These are phyloP conservation scores for Myxozyma monticola DNA, from an alignment of 805 yeast genomes.

Conservation along the genomic window DNA sequence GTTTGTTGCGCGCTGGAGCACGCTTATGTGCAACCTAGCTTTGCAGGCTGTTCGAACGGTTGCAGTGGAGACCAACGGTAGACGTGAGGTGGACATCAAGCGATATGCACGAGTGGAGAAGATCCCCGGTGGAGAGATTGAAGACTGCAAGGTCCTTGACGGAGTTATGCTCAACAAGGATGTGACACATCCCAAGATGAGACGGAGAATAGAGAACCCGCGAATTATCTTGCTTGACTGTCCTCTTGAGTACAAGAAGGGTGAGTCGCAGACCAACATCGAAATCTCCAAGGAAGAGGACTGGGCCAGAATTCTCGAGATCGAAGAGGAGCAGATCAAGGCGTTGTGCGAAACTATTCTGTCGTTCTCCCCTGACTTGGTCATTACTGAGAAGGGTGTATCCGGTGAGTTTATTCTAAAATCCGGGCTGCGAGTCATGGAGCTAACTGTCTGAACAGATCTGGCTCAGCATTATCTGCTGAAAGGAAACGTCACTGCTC, in stretches of 20 bases:
- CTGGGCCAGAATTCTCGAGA: constrained; percentile 92
- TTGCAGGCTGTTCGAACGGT: constrained; percentile 87
- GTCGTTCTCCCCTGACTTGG: constrained; percentile 86
- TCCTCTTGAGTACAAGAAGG: constrained; percentile 97
- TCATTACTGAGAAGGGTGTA: constrained; percentile 97
- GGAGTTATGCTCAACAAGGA: constrained; percentile 95
- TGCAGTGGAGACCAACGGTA: constrained; percentile 53
- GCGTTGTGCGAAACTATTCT: constrained; percentile 80
- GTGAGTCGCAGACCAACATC: constrained; percentile 97
- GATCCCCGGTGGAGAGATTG: constrained; percentile 96
- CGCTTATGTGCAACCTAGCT: constrained; percentile 85
- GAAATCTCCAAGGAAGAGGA: constrained; percentile 95
- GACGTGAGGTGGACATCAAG: constrained; percentile 82
- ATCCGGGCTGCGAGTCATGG: not conserved
- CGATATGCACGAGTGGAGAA: constrained; percentile 92
- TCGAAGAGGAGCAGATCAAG: constrained; percentile 97
- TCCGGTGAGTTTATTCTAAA: too few relatives aligned
- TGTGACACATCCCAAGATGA: constrained; percentile 98
- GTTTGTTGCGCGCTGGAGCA: constrained; percentile 87
- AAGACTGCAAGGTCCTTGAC: constrained; percentile 81
- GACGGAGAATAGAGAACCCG: constrained; percentile 83
- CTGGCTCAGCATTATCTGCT: constrained; percentile 94
- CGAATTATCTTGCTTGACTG: constrained; percentile 87
- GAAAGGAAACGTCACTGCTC: constrained; percentile 88
- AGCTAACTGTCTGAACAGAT: too few relatives aligned